Conservation (phyloP, 805 yeast genomes). For the Teunomyces aglyptinius region DNA sequence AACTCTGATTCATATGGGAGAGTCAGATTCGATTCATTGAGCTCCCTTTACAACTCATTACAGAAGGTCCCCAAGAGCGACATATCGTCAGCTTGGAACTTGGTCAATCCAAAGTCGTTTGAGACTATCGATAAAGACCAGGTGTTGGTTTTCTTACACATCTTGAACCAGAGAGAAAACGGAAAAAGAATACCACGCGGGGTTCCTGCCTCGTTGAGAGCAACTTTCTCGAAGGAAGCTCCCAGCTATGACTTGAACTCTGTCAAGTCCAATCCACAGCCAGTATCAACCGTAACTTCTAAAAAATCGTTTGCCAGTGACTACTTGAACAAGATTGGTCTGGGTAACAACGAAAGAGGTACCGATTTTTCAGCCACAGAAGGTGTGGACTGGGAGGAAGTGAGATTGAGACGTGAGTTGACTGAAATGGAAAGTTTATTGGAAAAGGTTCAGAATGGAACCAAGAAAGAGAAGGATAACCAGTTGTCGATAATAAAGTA, state of each 20-base stretch:
- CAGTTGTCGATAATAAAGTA: constrained; percentile 38
- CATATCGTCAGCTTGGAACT: constrained; percentile 87
- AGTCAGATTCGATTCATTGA: constrained; percentile 68
- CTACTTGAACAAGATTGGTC: constrained; percentile 57
- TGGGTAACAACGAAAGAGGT: constrained; percentile 46
- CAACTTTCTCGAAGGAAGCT: constrained; percentile 83
- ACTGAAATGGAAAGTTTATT: constrained; percentile 70
- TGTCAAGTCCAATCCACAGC: constrained; percentile 6
- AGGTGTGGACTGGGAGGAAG: constrained; percentile 94
- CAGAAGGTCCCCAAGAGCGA: constrained; percentile 78
- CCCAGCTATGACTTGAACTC: constrained; percentile 64
- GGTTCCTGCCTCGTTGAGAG: constrained; percentile 91
- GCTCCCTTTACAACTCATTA: constrained; percentile 66
- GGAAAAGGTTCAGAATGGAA: constrained; percentile 42
- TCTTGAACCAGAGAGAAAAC: constrained; percentile 83
- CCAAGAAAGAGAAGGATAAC: constrained; percentile 21
- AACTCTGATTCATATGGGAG: constrained; percentile 79
- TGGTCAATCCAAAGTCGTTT: constrained; percentile 85
- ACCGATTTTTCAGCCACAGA: constrained; percentile 70
- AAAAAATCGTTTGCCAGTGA: constrained; percentile 49
- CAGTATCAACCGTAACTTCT: not conserved
- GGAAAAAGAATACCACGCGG: constrained; percentile 85
- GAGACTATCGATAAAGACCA: constrained; percentile 94
- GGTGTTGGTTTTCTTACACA: constrained; percentile 82
- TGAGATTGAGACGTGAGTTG: constrained; percentile 74